Conservation (phyloP, 2,329 filamentous ascomycete genomes). For the Aspergillus pseudonomiae region DNA sequence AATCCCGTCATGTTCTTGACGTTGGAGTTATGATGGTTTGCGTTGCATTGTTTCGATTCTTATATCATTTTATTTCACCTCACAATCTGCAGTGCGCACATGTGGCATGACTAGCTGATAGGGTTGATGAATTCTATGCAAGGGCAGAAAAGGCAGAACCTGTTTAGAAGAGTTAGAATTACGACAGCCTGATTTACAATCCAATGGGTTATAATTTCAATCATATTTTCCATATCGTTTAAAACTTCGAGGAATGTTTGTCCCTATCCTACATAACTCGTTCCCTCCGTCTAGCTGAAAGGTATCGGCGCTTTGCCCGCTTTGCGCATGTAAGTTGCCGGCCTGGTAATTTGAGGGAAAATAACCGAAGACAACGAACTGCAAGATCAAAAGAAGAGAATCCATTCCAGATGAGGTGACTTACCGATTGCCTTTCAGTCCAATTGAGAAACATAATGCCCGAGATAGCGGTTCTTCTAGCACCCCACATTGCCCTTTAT, state of each 20-base stretch:
- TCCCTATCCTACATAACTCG: not conserved
- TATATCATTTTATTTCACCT: constrained; percentile 30
- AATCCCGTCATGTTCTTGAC: constrained; percentile 36
- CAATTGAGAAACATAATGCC: not conserved
- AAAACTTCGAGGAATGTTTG: not conserved
- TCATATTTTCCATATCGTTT: not conserved
- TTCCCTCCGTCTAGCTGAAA: not conserved
- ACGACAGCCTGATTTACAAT: constrained; percentile 1
- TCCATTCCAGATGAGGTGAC: not conserved
- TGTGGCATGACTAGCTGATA: constrained; percentile 36
- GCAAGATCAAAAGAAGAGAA: not conserved
- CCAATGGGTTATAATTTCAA: constrained; percentile 1
- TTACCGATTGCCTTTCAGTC: not conserved
- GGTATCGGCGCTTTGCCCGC: too few relatives aligned
- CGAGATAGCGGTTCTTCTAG: not conserved
- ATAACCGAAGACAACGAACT: not conserved
- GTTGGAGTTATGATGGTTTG: constrained; percentile 42
- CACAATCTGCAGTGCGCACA: constrained; percentile 34
- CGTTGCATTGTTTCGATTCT: constrained; percentile 32
- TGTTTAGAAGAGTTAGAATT: constrained; percentile 6
- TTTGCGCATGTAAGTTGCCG: too few relatives aligned
- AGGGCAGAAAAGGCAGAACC: constrained; percentile 4
- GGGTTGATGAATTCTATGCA: constrained; percentile 28
- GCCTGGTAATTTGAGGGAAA: not conserved
- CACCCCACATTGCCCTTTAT: not conserved